Percentiles rank a stretch among this genome's conserved stretches.
These are phyloP conservation scores for Solanum neorickii DNA, from an alignment of 257 asterid genomes.

Conservation along the genomic window DNA sequence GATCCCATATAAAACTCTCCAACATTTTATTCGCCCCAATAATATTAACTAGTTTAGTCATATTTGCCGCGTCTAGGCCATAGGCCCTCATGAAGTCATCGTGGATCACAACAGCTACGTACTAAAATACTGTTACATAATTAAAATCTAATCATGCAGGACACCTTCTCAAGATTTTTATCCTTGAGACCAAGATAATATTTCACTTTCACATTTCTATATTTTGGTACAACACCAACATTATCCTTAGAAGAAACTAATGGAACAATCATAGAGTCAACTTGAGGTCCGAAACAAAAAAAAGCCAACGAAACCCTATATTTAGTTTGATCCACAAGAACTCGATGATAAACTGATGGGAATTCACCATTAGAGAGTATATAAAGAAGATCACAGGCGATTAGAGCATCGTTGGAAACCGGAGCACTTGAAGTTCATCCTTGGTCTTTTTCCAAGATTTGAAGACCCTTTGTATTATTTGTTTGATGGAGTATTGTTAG, in stretches of 20 bases:
- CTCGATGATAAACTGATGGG: neutral
- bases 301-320: constrained; percentile 11
- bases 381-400: no score
- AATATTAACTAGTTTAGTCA: no score
- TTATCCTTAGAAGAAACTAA: neutral
- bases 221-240: constrained; percentile 7
- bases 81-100: no score
- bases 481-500: no score
- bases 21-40: no score
- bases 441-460: constrained; percentile 1
- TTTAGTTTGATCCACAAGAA: no score
- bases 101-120: no score
- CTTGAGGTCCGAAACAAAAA: constrained; percentile 34
- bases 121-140: neutral
- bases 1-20: no score
- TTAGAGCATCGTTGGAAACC: no score
- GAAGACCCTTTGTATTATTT: constrained; percentile 44
- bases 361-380: neutral
- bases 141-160: constrained; percentile 13
- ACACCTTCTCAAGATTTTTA: constrained; percentile 46
- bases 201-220: constrained; percentile 32
- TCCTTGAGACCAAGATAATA: constrained; percentile 47
- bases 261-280: constrained; percentile 34
- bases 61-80: no score
- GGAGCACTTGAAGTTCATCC: no score